Evolutionary conservation across 1,284 basidiomycete genomes (phyloP), one percentile per base, ranked within the genome.

Genomic region (Cutaneotrichosporon mucoides): DNA sequence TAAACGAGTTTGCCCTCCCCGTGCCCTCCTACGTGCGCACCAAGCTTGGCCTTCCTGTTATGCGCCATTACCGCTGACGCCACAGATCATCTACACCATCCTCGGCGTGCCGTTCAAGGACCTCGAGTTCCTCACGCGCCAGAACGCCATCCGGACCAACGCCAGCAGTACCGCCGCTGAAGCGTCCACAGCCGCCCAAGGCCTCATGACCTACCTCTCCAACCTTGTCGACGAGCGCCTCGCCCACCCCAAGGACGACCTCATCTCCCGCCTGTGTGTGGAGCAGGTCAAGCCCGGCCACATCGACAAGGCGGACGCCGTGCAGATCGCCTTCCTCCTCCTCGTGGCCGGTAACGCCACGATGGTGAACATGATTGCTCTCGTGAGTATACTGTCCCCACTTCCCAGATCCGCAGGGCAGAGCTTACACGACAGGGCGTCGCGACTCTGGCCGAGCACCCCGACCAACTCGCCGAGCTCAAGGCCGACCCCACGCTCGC

Each of bases 41-140:
- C 37, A 35, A 15, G 9, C 7, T 12, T n/a, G n/a, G n/a, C n/a
- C n/a, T n/a, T n/a, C n/a, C n/a, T n/a, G n/a, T n/a, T n/a, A n/a
- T n/a, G n/a, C n/a, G n/a, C n/a, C n/a, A n/a, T 45, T 24, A 44
- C 43, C 5, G 3, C 43, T 13, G 43, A 42, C 33, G n/a, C n/a
- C n/a, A n/a, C n/a, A n/a, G n/a, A n/a, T 59, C 48, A 60, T 60
- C 49, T 60, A 60, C 49, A 55, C 53, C 9, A 60, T 60, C 58
- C 58, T 60, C 10, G 58, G 58, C 33, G 58, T 60, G 16, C 58
- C 58, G n/a, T 24, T 42, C 48, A 38, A 43, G 43, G 58, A 60
- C 54, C 58, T 60, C 54, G 53, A 55, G 49, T 60, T 42, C 50
- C 54, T 60, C 34, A 60, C 58, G 5, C 7, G n/a, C 8, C 53